A percentile compares a stretch with the other conserved stretches of the same genome.
phyloP scores from a whole-genome alignment of 768 basidiomycete genomes.

The Glaciozyma martinii region DNA sequence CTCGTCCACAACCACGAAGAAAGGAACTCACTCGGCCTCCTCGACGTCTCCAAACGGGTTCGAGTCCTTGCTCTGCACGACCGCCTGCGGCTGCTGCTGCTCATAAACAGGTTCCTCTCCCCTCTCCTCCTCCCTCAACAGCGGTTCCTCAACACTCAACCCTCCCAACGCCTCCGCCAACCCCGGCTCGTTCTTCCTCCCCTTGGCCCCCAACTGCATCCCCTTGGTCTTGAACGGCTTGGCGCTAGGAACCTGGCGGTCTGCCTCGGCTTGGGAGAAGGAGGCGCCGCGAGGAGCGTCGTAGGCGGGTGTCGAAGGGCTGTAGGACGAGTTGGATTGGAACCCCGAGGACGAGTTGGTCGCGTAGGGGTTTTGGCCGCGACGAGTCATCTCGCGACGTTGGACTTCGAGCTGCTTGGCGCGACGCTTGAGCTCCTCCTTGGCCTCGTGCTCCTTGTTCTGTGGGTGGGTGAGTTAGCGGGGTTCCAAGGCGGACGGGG shows the following conservation, averaged over 20 bases:
- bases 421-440: slow-evolving; percentile 94
- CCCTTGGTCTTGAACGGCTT: slow-evolving; percentile 78
- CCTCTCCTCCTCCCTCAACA: slow-evolving; percentile 15
- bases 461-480: slow-evolving; percentile 36
- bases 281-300: slow-evolving; percentile 15
- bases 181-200: slow-evolving; percentile 51
- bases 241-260: background rate
- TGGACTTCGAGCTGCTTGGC: slow-evolving; percentile 98
- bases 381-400: slow-evolving; percentile 81
- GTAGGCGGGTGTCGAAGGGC: slow-evolving; percentile 12
- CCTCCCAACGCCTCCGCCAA: slow-evolving; percentile 74
- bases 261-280: slow-evolving; percentile 1
- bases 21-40: slow-evolving; percentile 56
- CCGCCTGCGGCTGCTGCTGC: slow-evolving; percentile 33
- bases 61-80: slow-evolving; percentile 41
- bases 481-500: too few relatives aligned
- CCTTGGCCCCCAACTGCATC: slow-evolving; percentile 92
- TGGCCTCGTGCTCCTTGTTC: slow-evolving; percentile 99
- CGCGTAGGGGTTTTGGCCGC: slow-evolving; percentile 42
- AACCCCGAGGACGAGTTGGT: slow-evolving; percentile 22
- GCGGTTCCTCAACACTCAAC: slow-evolving; percentile 42
- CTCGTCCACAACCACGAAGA: background rate
- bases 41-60: slow-evolving; percentile 58
- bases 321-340: background rate
- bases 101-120: slow-evolving; percentile 26